phyloP scores from a whole-genome alignment of 768 basidiomycete species.

The Tylopilus rubrobrunneus region DNA sequence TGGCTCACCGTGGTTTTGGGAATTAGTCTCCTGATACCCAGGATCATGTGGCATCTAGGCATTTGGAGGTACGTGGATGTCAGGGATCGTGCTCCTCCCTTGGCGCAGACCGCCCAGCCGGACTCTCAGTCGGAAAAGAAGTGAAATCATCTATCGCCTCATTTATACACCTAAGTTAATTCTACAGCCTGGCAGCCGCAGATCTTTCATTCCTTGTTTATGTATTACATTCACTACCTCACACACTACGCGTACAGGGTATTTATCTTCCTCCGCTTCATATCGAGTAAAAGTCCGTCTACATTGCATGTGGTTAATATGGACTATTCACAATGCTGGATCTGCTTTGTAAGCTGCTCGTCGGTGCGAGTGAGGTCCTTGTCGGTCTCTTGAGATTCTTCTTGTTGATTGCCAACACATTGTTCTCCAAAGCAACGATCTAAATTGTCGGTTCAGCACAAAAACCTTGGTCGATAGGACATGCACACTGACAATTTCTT shows the following conservation, averaged over 20 bases:
- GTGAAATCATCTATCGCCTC: conserved; percentile 19
- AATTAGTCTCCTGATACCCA: conserved; percentile 61
- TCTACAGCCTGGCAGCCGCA: not conserved
- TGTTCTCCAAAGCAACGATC: conserved; percentile 94
- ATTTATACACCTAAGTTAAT: conserved; percentile 15
- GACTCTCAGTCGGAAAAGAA: conserved; percentile 6
- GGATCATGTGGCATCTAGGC: conserved; percentile 71
- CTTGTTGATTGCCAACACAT: conserved; percentile 94
- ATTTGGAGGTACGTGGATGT: conserved; percentile 68
- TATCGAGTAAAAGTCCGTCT: not conserved
- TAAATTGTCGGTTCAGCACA: conserved; percentile 30
- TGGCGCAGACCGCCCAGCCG: not conserved
- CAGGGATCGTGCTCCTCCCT: conserved; percentile 43
- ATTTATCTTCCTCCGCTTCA: conserved; percentile 11
- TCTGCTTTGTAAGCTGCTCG: conserved; percentile 39
- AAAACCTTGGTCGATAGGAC: not conserved
- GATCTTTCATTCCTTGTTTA: not conserved
- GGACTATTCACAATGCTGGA: conserved; percentile 71
- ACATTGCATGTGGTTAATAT: conserved; percentile 34
- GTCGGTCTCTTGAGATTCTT: conserved; percentile 83
- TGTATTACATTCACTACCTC: not conserved
- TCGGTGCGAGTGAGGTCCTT: conserved; percentile 61
- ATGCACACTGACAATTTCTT: conserved; percentile 74
- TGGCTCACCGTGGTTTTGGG: conserved; percentile 66
- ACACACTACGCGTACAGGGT: conserved; percentile 5